Evolutionary conservation across 805 yeast genomes (phyloP).

Genomic region (Lachancea meyersii): DNA sequence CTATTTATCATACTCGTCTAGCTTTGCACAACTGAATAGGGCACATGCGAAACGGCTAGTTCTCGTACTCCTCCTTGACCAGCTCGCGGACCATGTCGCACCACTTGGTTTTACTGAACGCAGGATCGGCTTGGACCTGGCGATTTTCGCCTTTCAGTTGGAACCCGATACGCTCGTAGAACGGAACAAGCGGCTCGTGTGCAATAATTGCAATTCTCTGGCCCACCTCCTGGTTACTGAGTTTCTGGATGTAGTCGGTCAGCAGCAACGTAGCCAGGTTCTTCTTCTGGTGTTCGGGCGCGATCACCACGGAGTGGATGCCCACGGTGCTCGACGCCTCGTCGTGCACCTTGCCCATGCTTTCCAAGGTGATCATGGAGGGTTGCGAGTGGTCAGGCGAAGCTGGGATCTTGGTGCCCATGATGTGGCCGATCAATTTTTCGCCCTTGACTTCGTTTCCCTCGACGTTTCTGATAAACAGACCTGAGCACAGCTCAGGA

Average conservation of each 20-base stretch:
- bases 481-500: constrained; percentile 87
- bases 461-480: constrained; percentile 55
- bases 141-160: constrained; percentile 52
- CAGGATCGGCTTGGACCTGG: constrained; percentile 26
- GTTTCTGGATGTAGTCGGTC: constrained; percentile 85
- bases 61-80: constrained; percentile 33
- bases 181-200: constrained; percentile 60
- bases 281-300: constrained; percentile 71
- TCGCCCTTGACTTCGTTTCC: constrained; percentile 42
- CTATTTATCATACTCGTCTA: too few relatives aligned
- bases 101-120: constrained; percentile 30
- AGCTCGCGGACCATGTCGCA: constrained; percentile 34
- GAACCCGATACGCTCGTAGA: constrained; percentile 81
- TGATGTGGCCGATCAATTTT: constrained; percentile 68
- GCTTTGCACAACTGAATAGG: too few relatives aligned
- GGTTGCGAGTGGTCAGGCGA: constrained; percentile 44
- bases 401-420: constrained; percentile 68
- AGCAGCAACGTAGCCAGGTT: constrained; percentile 77
- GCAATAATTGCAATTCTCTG: constrained; percentile 69
- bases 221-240: constrained; percentile 82
- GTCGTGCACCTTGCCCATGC: constrained; percentile 42
- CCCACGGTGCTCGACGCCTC: constrained; percentile 73
- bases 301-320: constrained; percentile 74
- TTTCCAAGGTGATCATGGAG: constrained; percentile 25
- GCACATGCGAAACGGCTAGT: constrained; percentile 10